Conservation (phyloP, 2,329 filamentous ascomycete species). For the Cadophora malorum region DNA sequence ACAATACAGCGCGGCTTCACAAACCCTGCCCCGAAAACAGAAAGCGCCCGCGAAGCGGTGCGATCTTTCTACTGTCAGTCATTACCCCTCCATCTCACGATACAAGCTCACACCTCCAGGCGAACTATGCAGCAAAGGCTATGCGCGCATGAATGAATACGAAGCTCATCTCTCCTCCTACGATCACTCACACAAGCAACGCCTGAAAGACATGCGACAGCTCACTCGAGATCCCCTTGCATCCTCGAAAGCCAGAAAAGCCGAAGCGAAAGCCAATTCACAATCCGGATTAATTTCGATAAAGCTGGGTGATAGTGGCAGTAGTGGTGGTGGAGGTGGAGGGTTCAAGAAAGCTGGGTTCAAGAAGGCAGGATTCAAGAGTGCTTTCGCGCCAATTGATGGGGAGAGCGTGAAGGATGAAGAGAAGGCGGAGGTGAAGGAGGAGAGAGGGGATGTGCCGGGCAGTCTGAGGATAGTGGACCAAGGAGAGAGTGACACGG, state of each 20-base stretch:
- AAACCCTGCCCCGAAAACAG: conserved; percentile 57
- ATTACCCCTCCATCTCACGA: neutral
- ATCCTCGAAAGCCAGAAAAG: conserved; percentile 68
- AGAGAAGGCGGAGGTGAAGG: conserved; percentile 36
- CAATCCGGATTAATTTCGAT: conserved; percentile 69
- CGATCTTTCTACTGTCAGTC: conserved; percentile 76
- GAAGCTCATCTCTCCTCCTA: conserved; percentile 94
- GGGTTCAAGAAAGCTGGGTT: conserved; percentile 74
- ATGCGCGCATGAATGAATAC: conserved; percentile 93
- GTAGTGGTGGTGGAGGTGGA: conserved; percentile 44
- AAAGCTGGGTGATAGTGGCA: conserved; percentile 56
- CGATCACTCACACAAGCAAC: conserved; percentile 94
- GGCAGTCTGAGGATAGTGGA: conserved; percentile 51
- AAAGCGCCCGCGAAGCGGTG: conserved; percentile 75
- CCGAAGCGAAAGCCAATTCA: conserved; percentile 70
- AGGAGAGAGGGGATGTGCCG: conserved; percentile 33
- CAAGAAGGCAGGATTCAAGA: conserved; percentile 85
- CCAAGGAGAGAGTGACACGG: conserved; percentile 70
- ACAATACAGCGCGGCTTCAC: conserved; percentile 52
- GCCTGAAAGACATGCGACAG: conserved; percentile 86
- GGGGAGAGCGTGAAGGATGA: conserved; percentile 51
- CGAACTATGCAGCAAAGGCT: conserved; percentile 90
- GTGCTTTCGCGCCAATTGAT: conserved; percentile 66
- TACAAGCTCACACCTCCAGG: conserved; percentile 46
- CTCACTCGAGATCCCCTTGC: conserved; percentile 76